Percentiles rank a stretch among this genome's conserved stretches.
Conservation (phyloP, 306 rosid genomes). For the Cicer judaicum region DNA sequence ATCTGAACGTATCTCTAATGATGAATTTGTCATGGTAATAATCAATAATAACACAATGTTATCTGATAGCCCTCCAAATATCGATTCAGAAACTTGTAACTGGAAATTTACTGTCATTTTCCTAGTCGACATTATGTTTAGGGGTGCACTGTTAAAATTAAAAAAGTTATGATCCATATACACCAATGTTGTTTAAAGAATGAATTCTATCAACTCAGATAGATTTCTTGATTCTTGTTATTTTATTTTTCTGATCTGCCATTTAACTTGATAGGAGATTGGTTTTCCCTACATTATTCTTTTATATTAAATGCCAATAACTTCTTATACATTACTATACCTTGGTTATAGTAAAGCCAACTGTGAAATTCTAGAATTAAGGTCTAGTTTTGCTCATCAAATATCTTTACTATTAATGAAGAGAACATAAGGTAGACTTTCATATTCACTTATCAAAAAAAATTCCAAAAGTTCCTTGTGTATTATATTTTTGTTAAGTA, state of each 20-base stretch:
- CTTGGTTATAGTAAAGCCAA: constrained; percentile 5
- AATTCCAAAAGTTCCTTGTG: background rate
- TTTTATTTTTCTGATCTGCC: constrained; percentile 27
- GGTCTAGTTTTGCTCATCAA: constrained; percentile 23
- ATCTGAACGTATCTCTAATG: constrained; percentile 19
- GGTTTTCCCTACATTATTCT: constrained; percentile 14
- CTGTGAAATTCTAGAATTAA: constrained; percentile 2
- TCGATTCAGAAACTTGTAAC: constrained; percentile 13
- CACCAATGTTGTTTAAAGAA: constrained; percentile 11
- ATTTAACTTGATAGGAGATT: constrained; percentile 8
- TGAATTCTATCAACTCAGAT: constrained; percentile 29
- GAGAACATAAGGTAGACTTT: constrained; percentile 12
- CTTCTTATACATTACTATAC: constrained; percentile 2
- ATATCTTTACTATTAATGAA: constrained; percentile 1
- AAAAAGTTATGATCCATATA: background rate
- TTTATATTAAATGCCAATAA: constrained; percentile 27
- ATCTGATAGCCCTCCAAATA: constrained; percentile 27
- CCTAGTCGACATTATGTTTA: background rate
- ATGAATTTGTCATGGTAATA: constrained; percentile 23
- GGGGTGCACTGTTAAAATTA: background rate
- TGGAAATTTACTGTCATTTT: constrained; percentile 9
- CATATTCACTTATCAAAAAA: constrained; percentile 16
- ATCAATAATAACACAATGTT: constrained; percentile 27
- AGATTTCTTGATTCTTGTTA: constrained; percentile 4
- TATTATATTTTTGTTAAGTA: constrained; percentile 11